phyloP scores from a whole-genome alignment of 768 basidiomycete genomes.

The Lactarius trivialis region DNA sequence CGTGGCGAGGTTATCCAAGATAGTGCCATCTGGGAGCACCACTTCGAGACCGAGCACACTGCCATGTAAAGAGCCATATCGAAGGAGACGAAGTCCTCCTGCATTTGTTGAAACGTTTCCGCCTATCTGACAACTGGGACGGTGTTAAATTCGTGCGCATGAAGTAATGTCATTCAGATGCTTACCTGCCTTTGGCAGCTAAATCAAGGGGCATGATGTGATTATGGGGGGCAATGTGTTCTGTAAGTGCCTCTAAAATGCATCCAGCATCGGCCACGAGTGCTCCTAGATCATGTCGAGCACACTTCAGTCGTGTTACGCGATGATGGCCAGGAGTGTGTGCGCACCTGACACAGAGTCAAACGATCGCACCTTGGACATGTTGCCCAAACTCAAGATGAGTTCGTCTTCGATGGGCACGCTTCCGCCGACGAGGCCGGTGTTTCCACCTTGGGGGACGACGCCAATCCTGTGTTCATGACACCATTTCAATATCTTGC shows the following conservation, averaged over 20 bases:
- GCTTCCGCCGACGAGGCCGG: conserved; percentile 93
- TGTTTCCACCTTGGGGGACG: conserved; percentile 98
- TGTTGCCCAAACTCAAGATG: conserved; percentile 74
- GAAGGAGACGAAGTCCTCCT: conserved; percentile 87
- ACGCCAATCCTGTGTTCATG: conserved; percentile 75
- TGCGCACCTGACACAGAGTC: conserved; percentile 71
- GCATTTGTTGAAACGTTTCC: conserved; percentile 97
- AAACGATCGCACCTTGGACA: conserved; percentile 77
- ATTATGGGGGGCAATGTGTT: conserved; percentile 78
- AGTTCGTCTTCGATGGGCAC: conserved; percentile 86
- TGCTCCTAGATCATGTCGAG: conserved; percentile 48
- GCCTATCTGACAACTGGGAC: conserved; percentile 88
- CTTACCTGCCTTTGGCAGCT: conserved; percentile 89
- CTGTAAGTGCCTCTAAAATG: conserved; percentile 81
- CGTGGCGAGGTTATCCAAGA: conserved; percentile 83
- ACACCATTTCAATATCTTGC: conserved; percentile 83
- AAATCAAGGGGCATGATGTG: conserved; percentile 97
- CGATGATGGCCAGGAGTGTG: background rate
- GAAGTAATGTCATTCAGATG: conserved; percentile 6
- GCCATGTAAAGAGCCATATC: conserved; percentile 94
- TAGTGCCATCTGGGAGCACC: conserved; percentile 88
- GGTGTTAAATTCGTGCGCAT: background rate
- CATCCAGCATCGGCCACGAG: conserved; percentile 93
- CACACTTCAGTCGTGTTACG: conserved; percentile 8
- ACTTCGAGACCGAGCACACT: conserved; percentile 93